phyloP scores from a whole-genome alignment of 2,329 filamentous ascomycete genomes.

The Epichloe bromicola region DNA sequence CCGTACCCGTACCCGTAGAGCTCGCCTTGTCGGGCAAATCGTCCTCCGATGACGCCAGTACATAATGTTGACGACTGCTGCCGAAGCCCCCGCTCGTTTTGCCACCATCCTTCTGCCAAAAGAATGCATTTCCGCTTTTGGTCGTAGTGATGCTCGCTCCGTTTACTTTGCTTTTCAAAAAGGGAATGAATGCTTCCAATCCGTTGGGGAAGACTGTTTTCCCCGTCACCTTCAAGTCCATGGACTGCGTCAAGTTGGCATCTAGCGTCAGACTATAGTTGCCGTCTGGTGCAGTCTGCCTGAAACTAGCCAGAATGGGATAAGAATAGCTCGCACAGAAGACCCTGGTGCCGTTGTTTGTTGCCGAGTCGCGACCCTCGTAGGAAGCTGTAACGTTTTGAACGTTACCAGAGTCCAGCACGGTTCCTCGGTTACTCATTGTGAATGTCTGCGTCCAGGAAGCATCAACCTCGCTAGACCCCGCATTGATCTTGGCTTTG shows the following conservation, averaged over 20 bases:
- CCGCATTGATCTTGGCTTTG: conserved; percentile 34
- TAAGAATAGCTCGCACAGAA: conserved; percentile 7
- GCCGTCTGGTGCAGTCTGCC: not conserved
- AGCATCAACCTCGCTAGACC: conserved; percentile 7
- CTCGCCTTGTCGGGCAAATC: not conserved
- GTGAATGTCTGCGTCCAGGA: conserved; percentile 46
- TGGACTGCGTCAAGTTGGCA: conserved; percentile 26
- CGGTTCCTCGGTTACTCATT: conserved; percentile 39
- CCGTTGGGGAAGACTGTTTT: conserved; percentile 41
- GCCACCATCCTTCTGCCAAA: conserved; percentile 32
- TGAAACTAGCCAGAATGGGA: conserved; percentile 5
- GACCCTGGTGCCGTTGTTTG: not conserved
- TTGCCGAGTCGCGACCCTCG: conserved; percentile 7
- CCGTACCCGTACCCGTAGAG: not conserved
- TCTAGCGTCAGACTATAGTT: conserved; percentile 14
- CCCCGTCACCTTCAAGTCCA: conserved; percentile 25
- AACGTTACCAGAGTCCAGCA: conserved; percentile 20
- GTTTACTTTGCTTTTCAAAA: conserved; percentile 11
- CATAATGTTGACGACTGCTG: conserved; percentile 42
- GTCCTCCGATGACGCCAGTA: conserved; percentile 24
- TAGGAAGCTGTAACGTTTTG: conserved; percentile 23
- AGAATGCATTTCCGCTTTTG: conserved; percentile 45
- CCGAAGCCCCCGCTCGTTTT: conserved; percentile 39
- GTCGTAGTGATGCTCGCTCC: conserved; percentile 30
- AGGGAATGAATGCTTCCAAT: conserved; percentile 39